Evolutionary conservation across 2,329 filamentous ascomycete genomes (phyloP).

Genomic region (Stagonosporopsis chrysanthemi): DNA sequence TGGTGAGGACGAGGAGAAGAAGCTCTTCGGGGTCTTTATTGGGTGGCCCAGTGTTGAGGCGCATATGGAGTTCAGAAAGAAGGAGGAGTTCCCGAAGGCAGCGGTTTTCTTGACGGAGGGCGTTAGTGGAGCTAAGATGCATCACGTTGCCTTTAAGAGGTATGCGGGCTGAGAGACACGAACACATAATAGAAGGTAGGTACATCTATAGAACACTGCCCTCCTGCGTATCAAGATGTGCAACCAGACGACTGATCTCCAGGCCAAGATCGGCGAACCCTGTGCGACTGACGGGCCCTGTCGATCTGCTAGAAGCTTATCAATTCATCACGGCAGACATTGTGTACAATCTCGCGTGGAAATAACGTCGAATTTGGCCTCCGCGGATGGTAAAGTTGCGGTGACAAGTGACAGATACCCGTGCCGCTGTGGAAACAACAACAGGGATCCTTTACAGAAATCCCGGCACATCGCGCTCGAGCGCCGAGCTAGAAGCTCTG

Average conservation of each 20-base stretch:
- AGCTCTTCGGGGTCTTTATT: slow-evolving; percentile 54
- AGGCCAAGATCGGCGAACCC: background rate
- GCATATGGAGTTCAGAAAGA: slow-evolving; percentile 58
- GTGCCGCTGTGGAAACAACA: slow-evolving; percentile 3
- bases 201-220: background rate
- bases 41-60: slow-evolving; percentile 62
- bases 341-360: background rate
- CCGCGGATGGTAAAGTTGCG: background rate
- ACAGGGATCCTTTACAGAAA: background rate
- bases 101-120: slow-evolving; percentile 54
- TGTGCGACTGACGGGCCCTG: background rate
- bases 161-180: background rate
- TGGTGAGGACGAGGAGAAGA: slow-evolving; percentile 38
- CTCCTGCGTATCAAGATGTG: background rate
- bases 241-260: background rate
- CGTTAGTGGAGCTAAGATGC: slow-evolving; percentile 53
- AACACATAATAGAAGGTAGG: background rate
- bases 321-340: background rate
- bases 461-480: background rate
- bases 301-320: background rate
- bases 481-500: background rate
- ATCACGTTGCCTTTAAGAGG: slow-evolving; percentile 36
- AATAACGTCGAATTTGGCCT: background rate
- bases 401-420: slow-evolving; percentile 6
- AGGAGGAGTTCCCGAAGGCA: slow-evolving; percentile 54